Conservation (phyloP, 208 protist species). For the Leishmania lainsoni region DNA sequence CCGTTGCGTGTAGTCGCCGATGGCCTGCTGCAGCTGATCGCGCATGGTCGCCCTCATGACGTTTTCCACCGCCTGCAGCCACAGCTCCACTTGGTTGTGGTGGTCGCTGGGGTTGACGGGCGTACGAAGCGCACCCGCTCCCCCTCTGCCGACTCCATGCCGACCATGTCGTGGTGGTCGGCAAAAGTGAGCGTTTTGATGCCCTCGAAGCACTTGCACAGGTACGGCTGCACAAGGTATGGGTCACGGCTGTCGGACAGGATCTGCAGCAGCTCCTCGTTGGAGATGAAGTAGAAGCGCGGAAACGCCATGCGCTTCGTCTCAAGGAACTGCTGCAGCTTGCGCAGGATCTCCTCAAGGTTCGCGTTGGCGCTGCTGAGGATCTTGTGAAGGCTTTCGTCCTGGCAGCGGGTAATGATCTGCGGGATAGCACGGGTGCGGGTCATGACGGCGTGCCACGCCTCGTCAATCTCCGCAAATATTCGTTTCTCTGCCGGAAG, state of each 20-base stretch:
- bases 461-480: slow-evolving; percentile 93
- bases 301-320: slow-evolving; percentile 97
- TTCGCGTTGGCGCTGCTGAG: slow-evolving; percentile 93
- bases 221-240: slow-evolving; percentile 94
- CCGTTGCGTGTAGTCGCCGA: slow-evolving; percentile 79
- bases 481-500: slow-evolving; percentile 95
- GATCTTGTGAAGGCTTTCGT: slow-evolving; percentile 91
- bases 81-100: slow-evolving; percentile 95
- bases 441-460: slow-evolving; percentile 95
- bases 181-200: slow-evolving; percentile 93
- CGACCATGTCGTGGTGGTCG: slow-evolving; percentile 91
- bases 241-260: slow-evolving; percentile 96
- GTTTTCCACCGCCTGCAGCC: slow-evolving; percentile 93
- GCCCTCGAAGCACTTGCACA: slow-evolving; percentile 97
- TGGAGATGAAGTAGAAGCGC: slow-evolving; percentile 98
- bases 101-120: slow-evolving; percentile 85
- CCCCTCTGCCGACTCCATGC: slow-evolving; percentile 92
- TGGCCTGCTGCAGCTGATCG: slow-evolving; percentile 84
- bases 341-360: slow-evolving; percentile 96
- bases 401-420: slow-evolving; percentile 88
- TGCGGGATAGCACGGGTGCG: slow-evolving; percentile 81
- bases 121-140: slow-evolving; percentile 86
- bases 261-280: slow-evolving; percentile 96
- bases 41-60: slow-evolving; percentile 91
- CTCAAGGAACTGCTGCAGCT: slow-evolving; percentile 98